Conservation (phyloP, 2,329 filamentous ascomycete species). For the Colletotrichum truncatum region DNA sequence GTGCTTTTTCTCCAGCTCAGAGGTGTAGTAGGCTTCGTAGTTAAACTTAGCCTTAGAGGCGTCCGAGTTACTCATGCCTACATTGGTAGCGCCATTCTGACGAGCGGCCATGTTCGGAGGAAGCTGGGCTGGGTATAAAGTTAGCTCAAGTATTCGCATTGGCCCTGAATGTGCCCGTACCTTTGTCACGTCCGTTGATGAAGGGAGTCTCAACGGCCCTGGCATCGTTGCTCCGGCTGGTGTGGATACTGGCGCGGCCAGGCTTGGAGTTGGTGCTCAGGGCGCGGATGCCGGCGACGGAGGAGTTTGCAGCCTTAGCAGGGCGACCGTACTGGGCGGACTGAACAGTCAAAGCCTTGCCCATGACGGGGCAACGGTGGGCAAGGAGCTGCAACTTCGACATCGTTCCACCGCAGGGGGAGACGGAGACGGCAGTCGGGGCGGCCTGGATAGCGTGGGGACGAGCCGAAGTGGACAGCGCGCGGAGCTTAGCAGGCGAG, state of each 20-base stretch:
- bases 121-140: conserved; percentile 41
- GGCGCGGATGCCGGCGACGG: conserved; percentile 59
- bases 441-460: conserved; percentile 38
- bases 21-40: conserved; percentile 89
- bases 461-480: conserved; percentile 80
- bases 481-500: conserved; percentile 88
- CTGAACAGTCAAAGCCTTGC: conserved; percentile 94
- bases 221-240: conserved; percentile 79
- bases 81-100: conserved; percentile 38
- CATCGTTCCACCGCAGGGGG: conserved; percentile 90
- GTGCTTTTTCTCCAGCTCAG: conserved; percentile 97
- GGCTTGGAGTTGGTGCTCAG: conserved; percentile 60
- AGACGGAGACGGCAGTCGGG: conserved; percentile 66
- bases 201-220: conserved; percentile 74
- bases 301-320: conserved; percentile 48
- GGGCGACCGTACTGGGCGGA: conserved; percentile 63
- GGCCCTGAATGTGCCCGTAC: conserved; percentile 45
- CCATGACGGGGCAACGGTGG: conserved; percentile 97
- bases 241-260: conserved; percentile 82
- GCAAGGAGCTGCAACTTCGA: conserved; percentile 96
- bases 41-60: conserved; percentile 72
- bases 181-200: conserved; percentile 57
- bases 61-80: conserved; percentile 28
- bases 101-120: conserved; percentile 42
- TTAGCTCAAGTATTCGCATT: conserved; percentile 29